phyloP scores from a whole-genome alignment of 2,329 filamentous ascomycete genomes.

The Podosphaera fusca region DNA sequence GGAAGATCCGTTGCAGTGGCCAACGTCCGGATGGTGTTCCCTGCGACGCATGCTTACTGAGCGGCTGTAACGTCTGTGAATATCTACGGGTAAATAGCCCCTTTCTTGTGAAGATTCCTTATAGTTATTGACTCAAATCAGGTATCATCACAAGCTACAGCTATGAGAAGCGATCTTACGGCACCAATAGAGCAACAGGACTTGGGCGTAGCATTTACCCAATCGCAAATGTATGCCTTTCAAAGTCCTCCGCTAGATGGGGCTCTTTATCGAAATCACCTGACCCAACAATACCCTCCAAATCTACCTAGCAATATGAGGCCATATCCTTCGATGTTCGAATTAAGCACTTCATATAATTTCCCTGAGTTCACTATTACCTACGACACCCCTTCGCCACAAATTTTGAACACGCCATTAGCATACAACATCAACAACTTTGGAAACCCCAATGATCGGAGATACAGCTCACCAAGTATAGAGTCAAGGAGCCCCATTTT shows the following conservation, averaged over 20 bases:
- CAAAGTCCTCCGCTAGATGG: background rate
- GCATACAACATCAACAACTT: no score
- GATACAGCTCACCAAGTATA: no score
- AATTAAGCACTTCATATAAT: no score
- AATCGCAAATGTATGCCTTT: slow-evolving; percentile 6
- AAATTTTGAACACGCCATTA: no score
- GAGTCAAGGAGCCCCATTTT: no score
- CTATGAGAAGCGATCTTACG: slow-evolving; percentile 11
- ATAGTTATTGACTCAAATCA: slow-evolving; percentile 3
- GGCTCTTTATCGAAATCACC: no score
- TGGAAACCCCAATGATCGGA: no score
- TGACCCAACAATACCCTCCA: no score
- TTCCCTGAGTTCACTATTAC: no score
- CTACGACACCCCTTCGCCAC: no score
- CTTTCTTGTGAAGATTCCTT: slow-evolving; percentile 4
- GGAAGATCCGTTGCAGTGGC: slow-evolving; percentile 88
- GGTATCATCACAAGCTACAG: slow-evolving; percentile 12
- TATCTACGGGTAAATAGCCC: slow-evolving; percentile 47
- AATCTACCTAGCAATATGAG: no score
- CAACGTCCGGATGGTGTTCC: slow-evolving; percentile 39
- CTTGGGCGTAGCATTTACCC: background rate
- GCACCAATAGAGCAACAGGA: background rate
- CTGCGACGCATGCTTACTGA: slow-evolving; percentile 65
- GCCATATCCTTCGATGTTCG: no score
- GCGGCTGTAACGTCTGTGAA: slow-evolving; percentile 47